phyloP scores from a whole-genome alignment of 352 stramenopile species.

The Globisporangium iwayamae region DNA sequence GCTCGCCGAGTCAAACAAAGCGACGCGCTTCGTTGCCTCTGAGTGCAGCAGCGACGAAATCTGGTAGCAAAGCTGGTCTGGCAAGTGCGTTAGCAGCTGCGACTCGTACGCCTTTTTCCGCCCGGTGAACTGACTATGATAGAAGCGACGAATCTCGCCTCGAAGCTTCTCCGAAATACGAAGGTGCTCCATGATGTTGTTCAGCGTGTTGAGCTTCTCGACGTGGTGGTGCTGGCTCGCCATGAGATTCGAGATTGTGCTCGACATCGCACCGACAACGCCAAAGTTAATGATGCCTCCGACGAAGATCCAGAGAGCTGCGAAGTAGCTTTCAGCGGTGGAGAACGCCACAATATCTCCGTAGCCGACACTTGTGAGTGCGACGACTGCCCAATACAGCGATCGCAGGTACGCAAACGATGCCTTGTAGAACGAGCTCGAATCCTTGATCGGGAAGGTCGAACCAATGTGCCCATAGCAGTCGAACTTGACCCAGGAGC shows the following conservation, averaged over 20 bases:
- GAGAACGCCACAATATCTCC: slow-evolving; percentile 74
- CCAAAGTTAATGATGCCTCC: slow-evolving; percentile 77
- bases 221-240: slow-evolving; percentile 58
- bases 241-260: slow-evolving; percentile 67
- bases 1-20: slow-evolving; percentile 59
- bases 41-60: slow-evolving; percentile 73
- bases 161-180: slow-evolving; percentile 50
- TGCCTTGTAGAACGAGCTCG: slow-evolving; percentile 32
- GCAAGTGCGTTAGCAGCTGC: slow-evolving; percentile 55
- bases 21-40: slow-evolving; percentile 46
- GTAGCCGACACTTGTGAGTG: slow-evolving; percentile 68
- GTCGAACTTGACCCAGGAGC: slow-evolving; percentile 67
- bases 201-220: slow-evolving; percentile 67
- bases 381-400: slow-evolving; percentile 73
- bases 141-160: slow-evolving; percentile 65
- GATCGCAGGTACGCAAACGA: slow-evolving; percentile 70
- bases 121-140: slow-evolving; percentile 58
- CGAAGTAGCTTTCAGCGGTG: slow-evolving; percentile 67
- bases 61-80: slow-evolving; percentile 69
- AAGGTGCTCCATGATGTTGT: slow-evolving; percentile 57
- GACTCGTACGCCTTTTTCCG: slow-evolving; percentile 72
- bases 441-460: slow-evolving; percentile 43
- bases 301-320: slow-evolving; percentile 71
- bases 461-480: slow-evolving; percentile 61
- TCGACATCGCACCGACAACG: slow-evolving; percentile 77